Base-by-base conservation (phyloP, 1,284 basidiomycete genomes). In the Ceratobasidium sp. region DNA sequence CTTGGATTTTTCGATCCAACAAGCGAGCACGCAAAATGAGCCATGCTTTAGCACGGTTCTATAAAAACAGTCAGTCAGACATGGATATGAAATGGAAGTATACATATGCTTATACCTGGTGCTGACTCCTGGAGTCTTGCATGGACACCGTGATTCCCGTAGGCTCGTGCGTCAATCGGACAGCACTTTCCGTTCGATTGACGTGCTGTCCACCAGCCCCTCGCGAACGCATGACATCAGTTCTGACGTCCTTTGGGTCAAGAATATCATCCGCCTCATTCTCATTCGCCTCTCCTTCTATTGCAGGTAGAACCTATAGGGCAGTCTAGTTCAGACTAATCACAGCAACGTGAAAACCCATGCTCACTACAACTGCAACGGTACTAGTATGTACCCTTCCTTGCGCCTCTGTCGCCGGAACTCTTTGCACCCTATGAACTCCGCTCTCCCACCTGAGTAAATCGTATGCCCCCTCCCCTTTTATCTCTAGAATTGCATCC, bases 151-250 rank as follows among this genome's bases (percentile, higher is more conserved):
- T 92, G 71, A 98, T 93, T 0, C 96, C 96, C 0, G 95, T 94
- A 0, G 97, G 97, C 14, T 93, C 82, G 77, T 99, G 97, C 0
- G 96, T 97, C 41, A 99, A 81, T 0, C 97, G 90, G n/a, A 99
- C 94, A 0, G 97, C 97, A 0, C 96, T 98, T 81, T 99, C 97
- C 0, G 97, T 99, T 85, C 94, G 95, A 83, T 99, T 99, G 78
- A 99, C 97, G 82, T 99, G 97, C 91, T 97, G 78, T n/a, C 97
- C 97, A 59, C 97, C 97, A 2, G 97, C 97, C 55, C 97, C 97
- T 39, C 95, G 84, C 0, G 96, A 88, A 21, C 97, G 89, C 96
- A 98, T 98, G 53, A 97, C 94, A 78, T 98, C 97, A 1, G 93
- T 80, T 77, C 87, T 91, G 61, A 98, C 88, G 74, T 99, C 97